Evolutionary conservation across 306 rosid species (phyloP), one percentile per base, ranked within the genome.

Genomic region (Senna siamea): DNA sequence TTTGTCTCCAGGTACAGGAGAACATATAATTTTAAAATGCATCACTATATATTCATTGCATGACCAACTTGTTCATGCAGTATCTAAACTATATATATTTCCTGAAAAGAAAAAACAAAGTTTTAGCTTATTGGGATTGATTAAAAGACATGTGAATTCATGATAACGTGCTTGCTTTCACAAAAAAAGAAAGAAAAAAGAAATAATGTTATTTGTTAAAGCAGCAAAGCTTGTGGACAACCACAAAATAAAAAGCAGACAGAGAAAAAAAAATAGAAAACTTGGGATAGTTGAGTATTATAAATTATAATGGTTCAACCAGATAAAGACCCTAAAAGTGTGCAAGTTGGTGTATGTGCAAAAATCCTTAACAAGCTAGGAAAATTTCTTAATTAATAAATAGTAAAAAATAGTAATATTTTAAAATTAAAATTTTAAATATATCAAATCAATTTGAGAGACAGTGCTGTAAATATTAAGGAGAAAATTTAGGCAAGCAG

Each of bases 41-140:
- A 75, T 41, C 2, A 8, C 43, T 18, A 11, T 54, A 54, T 35
- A 30, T 19, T 22, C 11, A 34, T 57, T 18, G 20, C 41, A 44
- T 18, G 67, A 44, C 53, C 23, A 46, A 46, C 69, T 59, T 46
- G 50, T 72, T 34, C 47, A 34, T 28, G 46, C 32, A 12, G 46
- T 19, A 34, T 59, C 23, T 59, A 59, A 35, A 13, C 6, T 44
- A 11, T 0, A 1, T 46, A 14, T 14, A 46, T 43, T 43, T 43
- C 47, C 13, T 46, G 0, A 13, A 5, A 11, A 46, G 0, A 12
- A 15, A 7, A 60, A 15, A 60, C 34, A 60, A 32, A 46, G 1
- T 44, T 48, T 30, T 28, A 48, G 72, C 72, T 50, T 61, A 15
- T 74, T 32, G 72, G 78, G 52, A 15, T 51, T 63, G 48, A 73